phyloP scores from a whole-genome alignment of 1,284 basidiomycete genomes.

The Austroboletus olivaceoglutinosus region DNA sequence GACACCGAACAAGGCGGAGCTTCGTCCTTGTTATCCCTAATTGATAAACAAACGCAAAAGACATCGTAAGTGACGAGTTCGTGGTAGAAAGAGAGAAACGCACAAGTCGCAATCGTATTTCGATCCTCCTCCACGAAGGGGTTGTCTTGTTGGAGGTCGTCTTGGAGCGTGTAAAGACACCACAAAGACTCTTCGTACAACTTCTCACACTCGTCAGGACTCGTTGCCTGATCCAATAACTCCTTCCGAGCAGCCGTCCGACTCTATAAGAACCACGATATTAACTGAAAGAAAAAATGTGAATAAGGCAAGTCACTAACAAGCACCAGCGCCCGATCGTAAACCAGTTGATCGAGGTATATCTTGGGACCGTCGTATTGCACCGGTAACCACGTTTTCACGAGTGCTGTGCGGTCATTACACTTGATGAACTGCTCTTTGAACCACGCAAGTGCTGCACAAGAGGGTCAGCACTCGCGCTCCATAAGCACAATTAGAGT shows the following conservation, averaged over 20 bases:
- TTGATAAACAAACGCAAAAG: neutral
- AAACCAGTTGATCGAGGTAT: constrained; percentile 79
- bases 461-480: neutral
- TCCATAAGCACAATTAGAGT: constrained; percentile 4
- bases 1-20: constrained; percentile 68
- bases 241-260: constrained; percentile 91
- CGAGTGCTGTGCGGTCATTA: constrained; percentile 67
- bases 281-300: neutral
- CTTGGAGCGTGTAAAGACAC: constrained; percentile 89
- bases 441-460: constrained; percentile 68
- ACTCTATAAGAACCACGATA: constrained; percentile 55
- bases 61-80: neutral
- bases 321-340: constrained; percentile 71
- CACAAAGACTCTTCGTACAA: constrained; percentile 94
- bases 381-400: constrained; percentile 79
- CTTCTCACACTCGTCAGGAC: constrained; percentile 83
- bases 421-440: constrained; percentile 77
- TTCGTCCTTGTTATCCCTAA: constrained; percentile 83
- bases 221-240: constrained; percentile 73
- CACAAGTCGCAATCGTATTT: constrained; percentile 78
- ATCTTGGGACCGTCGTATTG: constrained; percentile 70
- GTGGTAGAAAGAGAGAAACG: constrained; percentile 28
- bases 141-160: constrained; percentile 84
- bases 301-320: constrained; percentile 42
- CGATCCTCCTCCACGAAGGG: constrained; percentile 84